Conservation (phyloP, 2,329 filamentous ascomycete species). For the Delphinella strobiligena region DNA sequence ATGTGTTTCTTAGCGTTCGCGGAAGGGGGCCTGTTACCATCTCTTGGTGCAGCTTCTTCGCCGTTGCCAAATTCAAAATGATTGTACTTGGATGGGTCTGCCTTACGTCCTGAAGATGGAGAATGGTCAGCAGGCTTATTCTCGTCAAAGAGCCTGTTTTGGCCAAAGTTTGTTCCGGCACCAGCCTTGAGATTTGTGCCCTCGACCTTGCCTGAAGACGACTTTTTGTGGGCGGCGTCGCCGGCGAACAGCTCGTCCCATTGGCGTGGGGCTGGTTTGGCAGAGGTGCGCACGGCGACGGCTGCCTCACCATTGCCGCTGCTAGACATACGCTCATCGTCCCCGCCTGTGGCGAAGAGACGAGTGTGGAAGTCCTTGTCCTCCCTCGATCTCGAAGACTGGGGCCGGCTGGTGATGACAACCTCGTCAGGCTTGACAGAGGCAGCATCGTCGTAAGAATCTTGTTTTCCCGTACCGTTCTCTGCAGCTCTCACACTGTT, state of each 20-base stretch:
- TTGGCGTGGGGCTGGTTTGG: conserved; percentile 57
- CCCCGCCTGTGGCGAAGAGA: conserved; percentile 60
- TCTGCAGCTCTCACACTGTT: conserved; percentile 13
- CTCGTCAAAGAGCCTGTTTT: conserved; percentile 45
- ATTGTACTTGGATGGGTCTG: conserved; percentile 66
- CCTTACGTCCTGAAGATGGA: conserved; percentile 34
- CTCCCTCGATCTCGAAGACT: conserved; percentile 12
- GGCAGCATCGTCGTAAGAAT: conserved; percentile 15
- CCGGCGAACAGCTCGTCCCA: conserved; percentile 55
- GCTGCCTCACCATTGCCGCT: conserved; percentile 27
- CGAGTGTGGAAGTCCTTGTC: conserved; percentile 12
- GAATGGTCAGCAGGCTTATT: conserved; percentile 32
- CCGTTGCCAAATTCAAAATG: conserved; percentile 76
- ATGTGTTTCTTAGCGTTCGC: conserved; percentile 35
- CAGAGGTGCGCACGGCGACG: conserved; percentile 52
- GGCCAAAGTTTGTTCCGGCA: conserved; percentile 38
- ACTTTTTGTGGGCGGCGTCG: conserved; percentile 11
- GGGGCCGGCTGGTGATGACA: conserved; percentile 9
- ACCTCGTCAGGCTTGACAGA: conserved; percentile 22
- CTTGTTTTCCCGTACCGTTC: conserved; percentile 6
- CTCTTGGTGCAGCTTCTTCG: conserved; percentile 27
- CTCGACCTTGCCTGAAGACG: conserved; percentile 17
- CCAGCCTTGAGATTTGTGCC: conserved; percentile 34
- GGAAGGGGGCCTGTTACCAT: conserved; percentile 17
- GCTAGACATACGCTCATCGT: conserved; percentile 33